These are phyloP conservation scores for Chenopodium album DNA, from an alignment of 148 eudicot species.

Conservation along the genomic window DNA sequence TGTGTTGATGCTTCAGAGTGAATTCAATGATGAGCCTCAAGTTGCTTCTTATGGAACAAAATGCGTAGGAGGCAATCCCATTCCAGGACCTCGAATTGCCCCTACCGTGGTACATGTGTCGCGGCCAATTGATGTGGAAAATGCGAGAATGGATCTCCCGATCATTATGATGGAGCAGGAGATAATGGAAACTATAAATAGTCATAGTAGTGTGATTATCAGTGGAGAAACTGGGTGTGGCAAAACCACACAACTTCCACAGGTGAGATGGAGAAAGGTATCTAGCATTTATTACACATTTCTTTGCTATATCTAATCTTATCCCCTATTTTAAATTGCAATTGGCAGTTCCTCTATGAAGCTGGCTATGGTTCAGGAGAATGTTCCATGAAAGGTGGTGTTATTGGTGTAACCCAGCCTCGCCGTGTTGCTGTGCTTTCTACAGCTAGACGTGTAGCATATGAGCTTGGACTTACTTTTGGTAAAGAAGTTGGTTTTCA, in stretches of 20 bases:
- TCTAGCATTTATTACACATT: neutral
- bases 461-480: conserved; percentile 73
- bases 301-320: conserved; percentile 12
- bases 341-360: conserved; percentile 82
- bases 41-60: conserved; percentile 9
- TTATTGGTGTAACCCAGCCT: conserved; percentile 96
- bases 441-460: conserved; percentile 91
- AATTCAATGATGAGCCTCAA: conserved; percentile 5
- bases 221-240: conserved; percentile 97
- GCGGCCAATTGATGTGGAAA: conserved; percentile 73
- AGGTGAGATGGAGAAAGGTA: conserved; percentile 41
- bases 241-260: conserved; percentile 97
- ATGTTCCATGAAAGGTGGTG: conserved; percentile 51
- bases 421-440: conserved; percentile 95
- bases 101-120: conserved; percentile 75
- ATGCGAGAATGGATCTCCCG: conserved; percentile 72
- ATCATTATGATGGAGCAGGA: conserved; percentile 97
- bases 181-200: conserved; percentile 93
- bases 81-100: conserved; percentile 26
- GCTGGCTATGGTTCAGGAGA: conserved; percentile 80
- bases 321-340: conserved; percentile 9
- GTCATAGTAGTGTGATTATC: conserved; percentile 59
- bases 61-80: conserved; percentile 23
- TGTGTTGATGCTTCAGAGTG: conserved; percentile 18
- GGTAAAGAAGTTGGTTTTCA: conserved; percentile 97